Base-by-base conservation (phyloP, 805 yeast genomes). In the Saccharomycopsis sp. region DNA sequence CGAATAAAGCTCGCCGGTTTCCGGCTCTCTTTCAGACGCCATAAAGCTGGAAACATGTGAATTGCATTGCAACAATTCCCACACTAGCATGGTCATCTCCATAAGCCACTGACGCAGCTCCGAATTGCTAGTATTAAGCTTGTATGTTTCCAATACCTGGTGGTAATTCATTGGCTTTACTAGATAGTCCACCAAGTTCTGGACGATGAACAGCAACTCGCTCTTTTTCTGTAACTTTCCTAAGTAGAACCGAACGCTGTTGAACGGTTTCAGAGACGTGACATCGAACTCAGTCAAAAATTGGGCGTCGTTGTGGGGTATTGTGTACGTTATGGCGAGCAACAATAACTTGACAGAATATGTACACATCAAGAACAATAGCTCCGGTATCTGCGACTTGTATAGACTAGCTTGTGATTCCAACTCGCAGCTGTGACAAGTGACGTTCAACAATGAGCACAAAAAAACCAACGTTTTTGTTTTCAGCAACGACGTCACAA, bases 61-160 rank as follows among this genome's bases (percentile, higher is more conserved):
- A 70, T 92, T 92, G 64, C 90, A 84, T 66, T 89, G 92, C 37
- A 81, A 71, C 50, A 90, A 71, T 64, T 88, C 96, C 88, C 96
- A 89, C 15, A 87, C 63, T 7, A 91, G 67, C 67, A 86, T 76
- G 3, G 82, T 69, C n/a, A 80, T 66, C 65, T 86, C 91, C 2
- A 76, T 71, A 1, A 82, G 68, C 85, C 91, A 75, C 18, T 54
- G 57, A 0, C 60, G 51, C 23, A 56, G 24, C n/a, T 64, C 59
- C 12, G 52, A 14, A 34, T 50, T 44, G 52, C 2, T n/a, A 20
- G 16, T 46, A 16, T 12, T 34, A 15, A 57, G 34, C 2, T 74
- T 71, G 53, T 70, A 72, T 2, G 73, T 65, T 62, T 74, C 78
- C 52, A 67, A 68, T 23, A 73, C 76, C 51, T 73, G 67, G 0